Evolutionary conservation across 1,284 basidiomycete genomes (phyloP), one percentile per base, ranked within the genome.

Genomic region (Ceratobasidium sp.): DNA sequence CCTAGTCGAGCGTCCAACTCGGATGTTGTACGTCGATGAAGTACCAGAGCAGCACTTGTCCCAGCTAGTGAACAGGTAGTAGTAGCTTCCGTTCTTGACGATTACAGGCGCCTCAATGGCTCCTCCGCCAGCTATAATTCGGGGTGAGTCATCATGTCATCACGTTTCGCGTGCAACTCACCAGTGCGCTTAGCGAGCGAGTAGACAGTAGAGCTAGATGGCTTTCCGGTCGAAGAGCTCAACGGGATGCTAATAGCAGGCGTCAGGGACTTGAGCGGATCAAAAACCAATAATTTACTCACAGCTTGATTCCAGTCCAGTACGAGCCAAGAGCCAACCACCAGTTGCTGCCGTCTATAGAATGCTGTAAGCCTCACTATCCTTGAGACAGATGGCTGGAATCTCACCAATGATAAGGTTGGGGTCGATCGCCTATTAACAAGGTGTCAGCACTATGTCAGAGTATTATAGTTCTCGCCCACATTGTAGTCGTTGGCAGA

Each of bases 1-100:
- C 84, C 78, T 83, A 16, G 81, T 78, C 5, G 85, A 82, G 36
- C 86, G 82, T 12, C 84, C 84, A 36, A 88, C 86, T 14, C 86
- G 83, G 71, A 87, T 86, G 75, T 87, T 87, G 76, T 87, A 87
- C 0, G 86, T 87, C 77, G 84, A 85, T 11, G 78, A 80, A 14
- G 81, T 83, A 3, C 86, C 86, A 30, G 77, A 53, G 79, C 87
- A 88, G 78, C 86, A 87, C 0, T 79, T 80, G 75, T 86, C 86
- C 85, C 85, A 87, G 16, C 83, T 84, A 0, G 83, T 83, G 78
- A 87, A 88, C 30, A 88, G 81, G 75, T 88, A 88, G 78, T 82
- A 87, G 77, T 80, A 87, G 53, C 75, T 81, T 28, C 81, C 81
- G 73, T 79, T 76, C 75, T 85, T 82, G 79, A 78, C 85, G 49